Base-by-base conservation (phyloP, 495 filamentous ascomycete species). In the Podospora anserina region DNA sequence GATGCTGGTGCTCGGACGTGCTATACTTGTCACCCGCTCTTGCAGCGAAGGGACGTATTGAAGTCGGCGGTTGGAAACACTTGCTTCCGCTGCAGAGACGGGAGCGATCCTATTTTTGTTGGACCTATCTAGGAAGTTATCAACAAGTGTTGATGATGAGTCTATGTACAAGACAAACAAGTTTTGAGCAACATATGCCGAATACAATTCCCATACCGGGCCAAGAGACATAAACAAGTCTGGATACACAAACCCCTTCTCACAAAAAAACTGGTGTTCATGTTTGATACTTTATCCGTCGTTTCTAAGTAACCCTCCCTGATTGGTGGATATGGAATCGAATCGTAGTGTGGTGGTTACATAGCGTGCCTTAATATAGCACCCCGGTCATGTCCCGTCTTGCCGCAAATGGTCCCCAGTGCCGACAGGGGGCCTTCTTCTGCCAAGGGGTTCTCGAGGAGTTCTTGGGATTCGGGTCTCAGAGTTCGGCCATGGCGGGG, bases 41-140 rank as follows among this genome's bases (percentile, higher is more conserved):
- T 28, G 63, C 66, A 70, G 62, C 16, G 30, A 49, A 19, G 20
- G 68, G 57, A 59, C 23, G 54, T 16, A 16, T 5, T 15, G 53
- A 23, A 44, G 65, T 63, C 54, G 69, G 71, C 73, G 73, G 71
- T 71, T 75, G 73, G 73, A 73, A 68, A 18, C 39, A n/a, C 53
- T 57, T 66, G 49, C 30, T 57, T 66, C 64, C 54, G 64, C 13
- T 66, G 64, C 53, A 57, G 28, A 30, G 26, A 49, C 64, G 64
- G 64, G 64, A 58, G 59, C 13, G 19, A 61, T 18, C 26, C 64
- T 57, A 66, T 66, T 66, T 65, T 66, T 66, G 64, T 66, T 66
- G 64, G 19, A 20, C 26, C 30, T 27, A 32, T 63, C 30, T 27
- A 32, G 44, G 4, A 28, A 53, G 18, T 23, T n/a, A 39, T 63